Evolutionary conservation across 2,329 filamentous ascomycete species (phyloP).

Genomic region (Fusarium equiseti): DNA sequence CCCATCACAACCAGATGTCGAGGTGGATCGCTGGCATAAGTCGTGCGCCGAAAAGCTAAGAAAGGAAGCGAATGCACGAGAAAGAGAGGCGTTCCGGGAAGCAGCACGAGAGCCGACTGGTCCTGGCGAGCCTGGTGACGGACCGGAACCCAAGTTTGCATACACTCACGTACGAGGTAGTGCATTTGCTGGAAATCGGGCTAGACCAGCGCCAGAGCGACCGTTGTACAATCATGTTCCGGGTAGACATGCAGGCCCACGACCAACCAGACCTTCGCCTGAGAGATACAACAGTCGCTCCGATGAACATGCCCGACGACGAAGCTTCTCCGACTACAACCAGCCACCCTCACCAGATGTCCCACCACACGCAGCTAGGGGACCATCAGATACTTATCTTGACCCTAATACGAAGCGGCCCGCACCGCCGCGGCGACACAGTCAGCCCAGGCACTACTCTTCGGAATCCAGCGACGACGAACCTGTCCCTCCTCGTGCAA

Average conservation of each 20-base stretch:
- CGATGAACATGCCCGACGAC: constrained; percentile 58
- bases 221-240: constrained; percentile 58
- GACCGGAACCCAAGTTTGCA: constrained; percentile 53
- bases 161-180: constrained; percentile 52
- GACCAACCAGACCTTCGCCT: constrained; percentile 51
- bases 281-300: constrained; percentile 54
- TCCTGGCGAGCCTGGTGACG: constrained; percentile 49
- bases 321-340: constrained; percentile 66
- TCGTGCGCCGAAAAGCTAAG: constrained; percentile 78
- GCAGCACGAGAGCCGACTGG: constrained; percentile 37
- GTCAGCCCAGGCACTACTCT: constrained; percentile 61
- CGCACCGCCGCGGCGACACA: constrained; percentile 58
- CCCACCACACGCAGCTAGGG: constrained; percentile 45
- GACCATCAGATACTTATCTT: constrained; percentile 49
- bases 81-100: constrained; percentile 49
- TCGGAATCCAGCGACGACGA: constrained; percentile 59
- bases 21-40: constrained; percentile 90
- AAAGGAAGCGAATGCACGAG: constrained; percentile 64
- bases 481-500: constrained; percentile 45
- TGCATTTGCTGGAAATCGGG: constrained; percentile 48
- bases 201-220: constrained; percentile 51
- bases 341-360: constrained; percentile 52
- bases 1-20: constrained; percentile 77
- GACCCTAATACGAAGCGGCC: constrained; percentile 52
- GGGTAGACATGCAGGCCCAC: constrained; percentile 52